phyloP scores from a whole-genome alignment of 129 eudicot genomes.

The Flaveria trinervia region DNA sequence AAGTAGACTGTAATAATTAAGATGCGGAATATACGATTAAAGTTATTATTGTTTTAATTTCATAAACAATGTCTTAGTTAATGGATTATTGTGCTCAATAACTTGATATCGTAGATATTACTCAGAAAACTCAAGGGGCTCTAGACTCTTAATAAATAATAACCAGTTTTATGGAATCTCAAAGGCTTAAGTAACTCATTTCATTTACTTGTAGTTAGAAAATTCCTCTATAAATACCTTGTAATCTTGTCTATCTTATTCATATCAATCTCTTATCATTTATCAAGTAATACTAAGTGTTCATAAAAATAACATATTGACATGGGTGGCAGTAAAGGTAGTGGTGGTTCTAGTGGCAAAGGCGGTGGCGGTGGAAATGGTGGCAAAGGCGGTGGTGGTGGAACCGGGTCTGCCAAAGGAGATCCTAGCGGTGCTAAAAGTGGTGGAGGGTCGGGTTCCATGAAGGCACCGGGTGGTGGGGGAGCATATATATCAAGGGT shows the following conservation, averaged over 20 bases:
- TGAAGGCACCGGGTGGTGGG: slow-evolving; percentile 31
- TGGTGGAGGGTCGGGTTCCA: background rate
- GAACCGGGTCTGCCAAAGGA: background rate
- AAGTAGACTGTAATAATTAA: too few species aligned
- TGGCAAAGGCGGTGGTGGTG: background rate
- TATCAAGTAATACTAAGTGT: too few species aligned
- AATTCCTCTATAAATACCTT: slow-evolving; percentile 12
- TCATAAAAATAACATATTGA: background rate
- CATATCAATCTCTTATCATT: background rate
- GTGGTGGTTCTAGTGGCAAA: too few species aligned
- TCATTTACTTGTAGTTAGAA: background rate
- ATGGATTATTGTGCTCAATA: too few species aligned
- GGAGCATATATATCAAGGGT: slow-evolving; percentile 26
- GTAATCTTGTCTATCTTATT: background rate
- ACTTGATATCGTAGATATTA: background rate
- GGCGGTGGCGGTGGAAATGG: too few species aligned
- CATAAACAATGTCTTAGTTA: background rate
- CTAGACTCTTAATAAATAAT: background rate
- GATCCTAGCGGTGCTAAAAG: background rate
- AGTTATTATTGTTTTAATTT: too few species aligned
- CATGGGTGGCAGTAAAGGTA: background rate
- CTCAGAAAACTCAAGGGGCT: background rate
- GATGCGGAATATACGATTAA: too few species aligned
- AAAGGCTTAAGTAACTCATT: background rate
- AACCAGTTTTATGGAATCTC: background rate